Conservation (phyloP, 2,329 filamentous ascomycete genomes). For the Aspergillus tamarii region DNA sequence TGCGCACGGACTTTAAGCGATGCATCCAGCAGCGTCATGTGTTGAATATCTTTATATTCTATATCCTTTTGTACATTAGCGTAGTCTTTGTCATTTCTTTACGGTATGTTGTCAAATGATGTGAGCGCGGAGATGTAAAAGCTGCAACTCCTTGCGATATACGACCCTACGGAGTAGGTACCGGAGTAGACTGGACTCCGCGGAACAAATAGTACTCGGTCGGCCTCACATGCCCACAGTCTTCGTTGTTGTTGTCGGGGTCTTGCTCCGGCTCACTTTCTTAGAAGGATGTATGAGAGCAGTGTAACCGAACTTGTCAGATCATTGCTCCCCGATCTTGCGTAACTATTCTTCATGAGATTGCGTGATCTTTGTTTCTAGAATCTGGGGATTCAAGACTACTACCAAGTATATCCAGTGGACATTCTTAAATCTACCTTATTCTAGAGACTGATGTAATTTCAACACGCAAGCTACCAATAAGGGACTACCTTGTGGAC, state of each 20-base stretch:
- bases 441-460: constrained; percentile 4
- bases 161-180: not conserved
- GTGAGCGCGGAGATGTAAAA: not conserved
- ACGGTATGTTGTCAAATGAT: constrained; percentile 18
- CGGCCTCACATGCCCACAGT: constrained; percentile 11
- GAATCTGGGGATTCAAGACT: constrained; percentile 1
- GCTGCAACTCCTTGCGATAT: not conserved
- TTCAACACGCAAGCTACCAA: constrained; percentile 1
- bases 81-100: not conserved
- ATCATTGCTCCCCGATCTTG: constrained; percentile 1
- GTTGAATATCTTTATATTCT: constrained; percentile 5
- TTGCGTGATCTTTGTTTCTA: constrained; percentile 10
- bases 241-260: not conserved
- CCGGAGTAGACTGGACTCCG: not conserved
- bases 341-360: constrained; percentile 1
- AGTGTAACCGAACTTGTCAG: not conserved
- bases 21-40: constrained; percentile 5
- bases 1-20: constrained; percentile 10
- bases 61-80: constrained; percentile 4
- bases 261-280: not conserved
- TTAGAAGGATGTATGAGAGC: not conserved
- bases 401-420: too few species aligned
- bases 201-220: not conserved
- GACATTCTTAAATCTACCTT: not conserved
- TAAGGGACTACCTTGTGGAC: not conserved